phyloP scores from a whole-genome alignment of 2,329 filamentous ascomycete genomes.

The Incumbomyces delicatus region DNA sequence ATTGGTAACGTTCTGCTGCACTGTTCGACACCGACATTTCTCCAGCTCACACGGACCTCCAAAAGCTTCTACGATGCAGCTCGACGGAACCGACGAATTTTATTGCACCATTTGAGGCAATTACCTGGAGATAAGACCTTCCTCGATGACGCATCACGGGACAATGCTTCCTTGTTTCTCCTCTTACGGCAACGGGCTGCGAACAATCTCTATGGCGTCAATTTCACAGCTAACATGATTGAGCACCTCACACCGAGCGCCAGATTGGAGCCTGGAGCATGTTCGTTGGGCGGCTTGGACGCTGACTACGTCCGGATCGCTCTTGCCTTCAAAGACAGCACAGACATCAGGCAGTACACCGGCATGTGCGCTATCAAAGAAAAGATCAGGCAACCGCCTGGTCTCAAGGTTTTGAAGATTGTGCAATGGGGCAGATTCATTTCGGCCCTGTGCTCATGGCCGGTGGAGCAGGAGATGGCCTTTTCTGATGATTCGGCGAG shows the following conservation, averaged over 20 bases:
- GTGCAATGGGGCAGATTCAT: conserved; percentile 1
- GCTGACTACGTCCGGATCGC: conserved; percentile 18
- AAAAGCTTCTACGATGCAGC: conserved; percentile 28
- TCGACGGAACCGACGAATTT: conserved; percentile 25
- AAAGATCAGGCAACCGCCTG: conserved; percentile 9
- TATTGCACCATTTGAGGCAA: conserved; percentile 28
- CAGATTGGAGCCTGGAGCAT: conserved; percentile 27
- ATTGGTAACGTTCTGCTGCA: conserved; percentile 29
- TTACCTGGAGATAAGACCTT: conserved; percentile 25
- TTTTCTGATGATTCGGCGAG: conserved; percentile 1
- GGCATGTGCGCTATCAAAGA: conserved; percentile 5
- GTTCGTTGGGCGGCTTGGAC: conserved; percentile 19
- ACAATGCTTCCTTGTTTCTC: conserved; percentile 23
- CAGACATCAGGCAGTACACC: conserved; percentile 23
- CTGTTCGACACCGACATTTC: conserved; percentile 27
- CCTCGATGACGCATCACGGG: conserved; percentile 12
- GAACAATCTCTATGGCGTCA: conserved; percentile 28
- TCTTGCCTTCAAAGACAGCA: conserved; percentile 25
- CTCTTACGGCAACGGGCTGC: conserved; percentile 25
- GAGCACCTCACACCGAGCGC: conserved; percentile 22
- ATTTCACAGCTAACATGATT: conserved; percentile 25
- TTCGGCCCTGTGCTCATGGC: background rate
- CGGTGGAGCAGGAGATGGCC: background rate
- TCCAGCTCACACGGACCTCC: conserved; percentile 30
- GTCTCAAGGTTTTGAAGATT: conserved; percentile 13